phyloP scores from a whole-genome alignment of 495 filamentous ascomycete genomes.

The Tuber calosporum region DNA sequence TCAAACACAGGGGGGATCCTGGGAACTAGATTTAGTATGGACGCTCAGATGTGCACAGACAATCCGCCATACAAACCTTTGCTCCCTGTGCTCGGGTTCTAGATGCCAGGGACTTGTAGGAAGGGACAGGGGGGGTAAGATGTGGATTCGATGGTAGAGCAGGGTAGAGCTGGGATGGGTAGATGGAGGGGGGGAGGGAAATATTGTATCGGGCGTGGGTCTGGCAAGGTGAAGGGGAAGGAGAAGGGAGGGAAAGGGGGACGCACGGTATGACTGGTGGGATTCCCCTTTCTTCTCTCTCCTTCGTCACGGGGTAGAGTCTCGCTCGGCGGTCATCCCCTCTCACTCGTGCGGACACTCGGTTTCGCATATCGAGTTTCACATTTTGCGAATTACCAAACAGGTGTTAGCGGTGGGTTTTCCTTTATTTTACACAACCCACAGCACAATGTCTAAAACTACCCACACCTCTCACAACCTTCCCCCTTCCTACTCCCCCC shows the following conservation, averaged over 20 bases:
- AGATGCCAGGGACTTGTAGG: no score
- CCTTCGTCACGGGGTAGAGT: background rate
- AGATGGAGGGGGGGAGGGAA: background rate
- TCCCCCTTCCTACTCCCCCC: slow-evolving; percentile 85
- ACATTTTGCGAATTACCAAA: background rate
- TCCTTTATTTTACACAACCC: background rate
- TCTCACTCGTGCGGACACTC: background rate
- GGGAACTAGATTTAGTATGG: no score
- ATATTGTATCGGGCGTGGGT: background rate
- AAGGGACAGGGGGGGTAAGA: background rate
- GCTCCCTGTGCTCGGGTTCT: no score
- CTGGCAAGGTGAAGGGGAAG: background rate
- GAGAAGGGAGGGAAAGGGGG: background rate
- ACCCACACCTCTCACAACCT: slow-evolving; percentile 60
- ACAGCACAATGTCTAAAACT: background rate
- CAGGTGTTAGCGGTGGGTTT: background rate
- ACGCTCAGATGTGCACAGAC: no score
- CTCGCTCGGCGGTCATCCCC: background rate
- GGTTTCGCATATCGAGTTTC: background rate
- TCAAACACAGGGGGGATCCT: no score
- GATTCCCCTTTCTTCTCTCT: background rate
- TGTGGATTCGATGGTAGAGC: background rate
- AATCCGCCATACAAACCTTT: no score
- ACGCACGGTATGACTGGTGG: background rate
- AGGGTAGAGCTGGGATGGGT: background rate